Conservation (phyloP, 495 filamentous ascomycete species). For the Aspergillus conjunctus region DNA sequence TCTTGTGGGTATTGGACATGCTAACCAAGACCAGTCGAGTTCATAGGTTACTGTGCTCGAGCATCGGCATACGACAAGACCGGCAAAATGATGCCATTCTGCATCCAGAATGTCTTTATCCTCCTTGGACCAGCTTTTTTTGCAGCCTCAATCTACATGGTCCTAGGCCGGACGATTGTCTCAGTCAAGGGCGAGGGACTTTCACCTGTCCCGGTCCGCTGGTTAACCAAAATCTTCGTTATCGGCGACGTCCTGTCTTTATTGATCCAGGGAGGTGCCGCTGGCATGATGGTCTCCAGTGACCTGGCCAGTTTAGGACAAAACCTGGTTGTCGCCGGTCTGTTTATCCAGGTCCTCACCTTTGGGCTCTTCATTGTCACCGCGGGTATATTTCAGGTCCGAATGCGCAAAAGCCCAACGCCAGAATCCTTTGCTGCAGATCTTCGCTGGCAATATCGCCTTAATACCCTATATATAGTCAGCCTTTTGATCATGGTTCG, state of each 20-base stretch:
- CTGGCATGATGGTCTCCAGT: slow-evolving; percentile 1
- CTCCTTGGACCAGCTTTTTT: slow-evolving; percentile 37
- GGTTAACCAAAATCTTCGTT: slow-evolving; percentile 27
- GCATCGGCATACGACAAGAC: slow-evolving; percentile 19
- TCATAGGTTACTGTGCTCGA: slow-evolving; percentile 45
- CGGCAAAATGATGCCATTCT: too few relatives aligned
- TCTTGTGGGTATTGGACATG: background rate
- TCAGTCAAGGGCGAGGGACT: slow-evolving; percentile 37
- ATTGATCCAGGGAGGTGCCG: slow-evolving; percentile 11
- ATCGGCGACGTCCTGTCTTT: slow-evolving; percentile 25
- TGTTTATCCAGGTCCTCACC: slow-evolving; percentile 44
- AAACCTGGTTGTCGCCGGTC: slow-evolving; percentile 37
- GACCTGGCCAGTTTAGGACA: slow-evolving; percentile 39
- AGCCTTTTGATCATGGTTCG: slow-evolving; percentile 60
- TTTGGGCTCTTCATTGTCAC: slow-evolving; percentile 46
- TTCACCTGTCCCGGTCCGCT: slow-evolving; percentile 5
- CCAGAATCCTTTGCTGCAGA: slow-evolving; percentile 19
- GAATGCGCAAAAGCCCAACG: slow-evolving; percentile 34
- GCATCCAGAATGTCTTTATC: slow-evolving; percentile 31
- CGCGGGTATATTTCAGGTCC: slow-evolving; percentile 36
- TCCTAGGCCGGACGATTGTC: slow-evolving; percentile 48
- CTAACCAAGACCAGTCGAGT: slow-evolving; percentile 37
- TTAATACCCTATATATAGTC: slow-evolving; percentile 52
- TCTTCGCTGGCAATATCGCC: slow-evolving; percentile 24
- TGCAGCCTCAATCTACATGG: slow-evolving; percentile 56